Percentiles rank a stretch among this genome's conserved stretches.
phyloP scores from a whole-genome alignment of 371 early-diverging fungal species.

The Mucor saturninus region DNA sequence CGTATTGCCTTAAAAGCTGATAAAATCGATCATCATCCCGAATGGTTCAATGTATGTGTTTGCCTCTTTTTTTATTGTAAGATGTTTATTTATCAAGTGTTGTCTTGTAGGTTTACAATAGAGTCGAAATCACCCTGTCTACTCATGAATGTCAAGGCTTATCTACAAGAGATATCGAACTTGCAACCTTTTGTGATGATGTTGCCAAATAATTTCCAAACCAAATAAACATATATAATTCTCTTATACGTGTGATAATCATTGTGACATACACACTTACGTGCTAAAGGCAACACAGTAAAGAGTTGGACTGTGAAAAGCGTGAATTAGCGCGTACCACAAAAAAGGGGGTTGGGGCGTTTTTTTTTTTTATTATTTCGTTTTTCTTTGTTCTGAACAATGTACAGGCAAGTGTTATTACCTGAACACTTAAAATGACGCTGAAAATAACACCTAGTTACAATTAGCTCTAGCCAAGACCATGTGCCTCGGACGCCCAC shows the following conservation, averaged over 20 bases:
- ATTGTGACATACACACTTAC: too few species aligned
- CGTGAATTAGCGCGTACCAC: too few species aligned
- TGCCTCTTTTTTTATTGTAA: neutral
- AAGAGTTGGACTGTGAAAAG: too few species aligned
- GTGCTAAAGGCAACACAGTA: too few species aligned
- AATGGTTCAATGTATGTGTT: slow-evolving; percentile 85
- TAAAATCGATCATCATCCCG: slow-evolving; percentile 93
- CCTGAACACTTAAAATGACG: too few species aligned
- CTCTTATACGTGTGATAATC: too few species aligned
- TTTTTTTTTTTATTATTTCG: too few species aligned
- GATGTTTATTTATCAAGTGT: neutral
- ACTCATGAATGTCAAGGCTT: slow-evolving; percentile 92
- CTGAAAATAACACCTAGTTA: too few species aligned
- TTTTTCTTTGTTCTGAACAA: too few species aligned
- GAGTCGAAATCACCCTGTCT: slow-evolving; percentile 85
- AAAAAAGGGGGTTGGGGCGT: too few species aligned
- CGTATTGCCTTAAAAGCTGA: slow-evolving; percentile 90
- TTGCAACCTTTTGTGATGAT: slow-evolving; percentile 77
- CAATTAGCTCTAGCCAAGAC: neutral
- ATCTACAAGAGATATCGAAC: slow-evolving; percentile 75
- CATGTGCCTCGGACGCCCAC: slow-evolving; percentile 3
- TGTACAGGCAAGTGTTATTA: too few species aligned
- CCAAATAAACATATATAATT: neutral
- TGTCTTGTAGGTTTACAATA: slow-evolving; percentile 77
- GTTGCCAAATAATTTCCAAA: slow-evolving; percentile 1